Evolutionary conservation across 805 yeast species (phyloP).

Genomic region (Starmerella roubikii): DNA sequence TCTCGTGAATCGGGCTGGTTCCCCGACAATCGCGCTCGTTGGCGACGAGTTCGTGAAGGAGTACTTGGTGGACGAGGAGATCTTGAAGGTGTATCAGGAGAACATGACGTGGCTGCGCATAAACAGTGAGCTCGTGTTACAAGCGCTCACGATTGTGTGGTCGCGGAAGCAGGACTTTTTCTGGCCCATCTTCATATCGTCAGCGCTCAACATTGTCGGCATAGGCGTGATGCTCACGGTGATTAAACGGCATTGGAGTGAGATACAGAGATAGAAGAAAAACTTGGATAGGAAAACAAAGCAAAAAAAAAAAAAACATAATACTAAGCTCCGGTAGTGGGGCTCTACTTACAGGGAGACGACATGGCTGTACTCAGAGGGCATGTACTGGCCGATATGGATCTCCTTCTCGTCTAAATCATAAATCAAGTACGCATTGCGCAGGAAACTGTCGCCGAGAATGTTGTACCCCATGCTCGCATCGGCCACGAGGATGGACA

Average conservation of each 20-base stretch:
- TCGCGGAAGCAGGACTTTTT: constrained; percentile 7
- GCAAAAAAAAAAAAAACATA: too few species aligned
- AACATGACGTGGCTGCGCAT: constrained; percentile 11
- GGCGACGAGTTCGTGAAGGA: constrained; percentile 12
- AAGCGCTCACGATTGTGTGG: constrained; percentile 13
- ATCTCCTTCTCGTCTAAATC: constrained; percentile 41
- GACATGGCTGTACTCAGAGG: constrained; percentile 9
- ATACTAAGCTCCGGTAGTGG: too few species aligned
- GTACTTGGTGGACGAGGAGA: constrained; percentile 16
- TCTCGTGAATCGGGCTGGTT: constrained; percentile 15
- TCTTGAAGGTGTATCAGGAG: constrained; percentile 12
- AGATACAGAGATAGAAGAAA: too few species aligned
- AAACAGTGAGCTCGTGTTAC: constrained; percentile 10
- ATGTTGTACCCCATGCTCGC: constrained; percentile 27
- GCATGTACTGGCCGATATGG: constrained; percentile 30
- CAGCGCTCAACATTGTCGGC: constrained; percentile 10
- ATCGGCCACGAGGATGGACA: constrained; percentile 22
- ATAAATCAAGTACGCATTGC: constrained; percentile 44
- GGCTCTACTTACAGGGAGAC: constrained; percentile 8
- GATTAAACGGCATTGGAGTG: neutral
- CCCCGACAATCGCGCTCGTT: constrained; percentile 10
- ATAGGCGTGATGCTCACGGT: constrained; percentile 3
- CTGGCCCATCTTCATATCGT: constrained; percentile 13
- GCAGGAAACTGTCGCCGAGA: constrained; percentile 45
- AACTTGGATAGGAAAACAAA: too few species aligned